Conservation (phyloP, 495 filamentous ascomycete genomes). For the Lasiosphaeriaceae sp. region DNA sequence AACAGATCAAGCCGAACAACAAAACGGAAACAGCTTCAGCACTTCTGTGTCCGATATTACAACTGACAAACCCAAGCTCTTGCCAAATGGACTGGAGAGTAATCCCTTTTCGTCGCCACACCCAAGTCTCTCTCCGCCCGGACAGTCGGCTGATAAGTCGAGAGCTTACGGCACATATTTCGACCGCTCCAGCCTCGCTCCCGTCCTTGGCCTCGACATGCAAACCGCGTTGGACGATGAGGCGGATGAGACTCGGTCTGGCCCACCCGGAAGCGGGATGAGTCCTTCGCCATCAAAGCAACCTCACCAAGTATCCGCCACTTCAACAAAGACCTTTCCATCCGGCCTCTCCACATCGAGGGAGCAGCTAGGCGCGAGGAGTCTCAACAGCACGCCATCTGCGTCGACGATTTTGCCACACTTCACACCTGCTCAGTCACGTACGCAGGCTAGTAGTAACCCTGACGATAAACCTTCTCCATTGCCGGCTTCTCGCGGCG, state of each 20-base stretch:
- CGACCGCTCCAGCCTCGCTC: constrained; percentile 24
- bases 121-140: constrained; percentile 38
- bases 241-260: background rate
- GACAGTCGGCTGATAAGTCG: constrained; percentile 35
- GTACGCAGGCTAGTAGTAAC: constrained; percentile 9
- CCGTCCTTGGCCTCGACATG: constrained; percentile 2
- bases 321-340: constrained; percentile 27
- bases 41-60: background rate
- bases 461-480: constrained; percentile 26
- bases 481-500: constrained; percentile 56
- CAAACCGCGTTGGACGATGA: background rate
- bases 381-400: constrained; percentile 18
- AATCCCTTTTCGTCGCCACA: constrained; percentile 44
- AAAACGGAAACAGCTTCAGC: background rate
- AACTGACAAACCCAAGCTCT: background rate
- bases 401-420: constrained; percentile 18
- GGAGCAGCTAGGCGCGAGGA: constrained; percentile 9
- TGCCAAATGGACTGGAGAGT: constrained; percentile 9
- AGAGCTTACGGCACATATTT: constrained; percentile 40
- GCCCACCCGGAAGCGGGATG: constrained; percentile 26
- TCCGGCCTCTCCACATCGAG: constrained; percentile 11
- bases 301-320: constrained; percentile 25
- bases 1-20: constrained; percentile 5
- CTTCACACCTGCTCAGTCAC: constrained; percentile 19
- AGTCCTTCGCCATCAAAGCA: constrained; percentile 29